These are phyloP conservation scores for Aspergillus baeticus DNA, from an alignment of 495 filamentous ascomycete species.

Conservation along the genomic window DNA sequence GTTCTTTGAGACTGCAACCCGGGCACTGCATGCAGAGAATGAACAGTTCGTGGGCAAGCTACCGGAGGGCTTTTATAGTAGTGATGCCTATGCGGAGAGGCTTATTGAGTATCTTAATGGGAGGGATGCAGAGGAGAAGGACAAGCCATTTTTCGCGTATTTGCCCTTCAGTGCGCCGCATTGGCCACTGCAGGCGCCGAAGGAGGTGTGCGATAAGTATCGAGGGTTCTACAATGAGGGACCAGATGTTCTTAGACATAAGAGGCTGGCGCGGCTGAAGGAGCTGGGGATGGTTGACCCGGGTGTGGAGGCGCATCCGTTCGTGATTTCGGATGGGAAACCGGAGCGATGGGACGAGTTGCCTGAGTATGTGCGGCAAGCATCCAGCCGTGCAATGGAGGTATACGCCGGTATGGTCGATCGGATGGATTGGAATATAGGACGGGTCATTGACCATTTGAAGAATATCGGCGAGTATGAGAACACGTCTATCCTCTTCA, in stretches of 20 bases:
- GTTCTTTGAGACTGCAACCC: slow-evolving; percentile 50
- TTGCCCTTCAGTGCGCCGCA: slow-evolving; percentile 60
- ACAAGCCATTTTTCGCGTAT: slow-evolving; percentile 60
- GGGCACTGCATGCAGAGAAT: slow-evolving; percentile 60
- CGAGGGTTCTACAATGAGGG: slow-evolving; percentile 57
- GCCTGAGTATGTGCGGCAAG: slow-evolving; percentile 46
- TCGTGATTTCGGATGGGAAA: slow-evolving; percentile 52
- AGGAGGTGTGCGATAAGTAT: slow-evolving; percentile 51
- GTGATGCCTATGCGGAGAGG: slow-evolving; percentile 52
- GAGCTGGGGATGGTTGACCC: slow-evolving; percentile 49
- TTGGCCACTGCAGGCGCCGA: slow-evolving; percentile 59
- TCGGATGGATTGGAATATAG: slow-evolving; percentile 59
- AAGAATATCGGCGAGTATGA: slow-evolving; percentile 56
- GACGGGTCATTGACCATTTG: slow-evolving; percentile 55
- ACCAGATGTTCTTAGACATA: slow-evolving; percentile 50
- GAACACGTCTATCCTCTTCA: slow-evolving; percentile 63
- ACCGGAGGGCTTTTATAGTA: slow-evolving; percentile 56
- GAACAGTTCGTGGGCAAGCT: slow-evolving; percentile 53
- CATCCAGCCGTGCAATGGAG: slow-evolving; percentile 58
- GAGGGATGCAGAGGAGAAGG: slow-evolving; percentile 30
- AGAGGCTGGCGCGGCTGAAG: slow-evolving; percentile 49
- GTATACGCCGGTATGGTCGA: slow-evolving; percentile 65
- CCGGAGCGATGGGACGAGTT: slow-evolving; percentile 53
- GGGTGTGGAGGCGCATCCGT: slow-evolving; percentile 51
- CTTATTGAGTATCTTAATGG: slow-evolving; percentile 50